Base-by-base conservation (phyloP, 768 basidiomycete species). In the Termitomyces sp. region DNA sequence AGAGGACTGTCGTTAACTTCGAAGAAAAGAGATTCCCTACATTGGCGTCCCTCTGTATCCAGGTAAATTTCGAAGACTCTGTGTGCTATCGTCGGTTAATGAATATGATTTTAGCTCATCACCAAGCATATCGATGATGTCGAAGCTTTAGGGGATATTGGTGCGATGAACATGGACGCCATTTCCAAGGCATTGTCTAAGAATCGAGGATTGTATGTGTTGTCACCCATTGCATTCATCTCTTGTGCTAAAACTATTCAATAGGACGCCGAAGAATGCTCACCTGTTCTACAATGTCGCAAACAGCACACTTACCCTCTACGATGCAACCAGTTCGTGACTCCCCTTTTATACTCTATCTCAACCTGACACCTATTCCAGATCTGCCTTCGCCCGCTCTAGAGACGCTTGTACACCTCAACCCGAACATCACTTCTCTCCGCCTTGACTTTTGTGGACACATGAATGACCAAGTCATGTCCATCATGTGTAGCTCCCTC, bases 51-150 rank as follows among this genome's bases (percentile, higher is more conserved):
- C 63, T 92, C 21, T 98, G 96, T 65, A 90, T 97, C 45, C 74
- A 87, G 70, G 93, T 90, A 57, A 42, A 3, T 22, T 30, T 6
- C 34, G 9, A 38, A 4, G 48, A 40, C 11, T 22, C 44, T 30
- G 8, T 44, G 6, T 10, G 6, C 42, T 51, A 57, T 37, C 12
- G 14, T 49, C 15, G 44, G 1, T 38, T 17, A 35, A 43, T 38
- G 10, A 43, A 19, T 24, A 47, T 24, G 21, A 21, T 26, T 10
- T 56, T 7, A 94, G 90, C 73, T 97, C 22, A 85, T 98, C 54
- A 87, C 88, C 17, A 81, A 82, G 55, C 83, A 92, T 66, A 96
- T 98, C 54, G 81, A 93, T 54, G 90, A 96, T 61, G 86, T 98
- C 6, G 91, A 93, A 59, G 85, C 87, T 0, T 71, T 95, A 15